Evolutionary conservation across 2,329 filamentous ascomycete species (phyloP).

Genomic region (Rhexocercosporidium sp.): DNA sequence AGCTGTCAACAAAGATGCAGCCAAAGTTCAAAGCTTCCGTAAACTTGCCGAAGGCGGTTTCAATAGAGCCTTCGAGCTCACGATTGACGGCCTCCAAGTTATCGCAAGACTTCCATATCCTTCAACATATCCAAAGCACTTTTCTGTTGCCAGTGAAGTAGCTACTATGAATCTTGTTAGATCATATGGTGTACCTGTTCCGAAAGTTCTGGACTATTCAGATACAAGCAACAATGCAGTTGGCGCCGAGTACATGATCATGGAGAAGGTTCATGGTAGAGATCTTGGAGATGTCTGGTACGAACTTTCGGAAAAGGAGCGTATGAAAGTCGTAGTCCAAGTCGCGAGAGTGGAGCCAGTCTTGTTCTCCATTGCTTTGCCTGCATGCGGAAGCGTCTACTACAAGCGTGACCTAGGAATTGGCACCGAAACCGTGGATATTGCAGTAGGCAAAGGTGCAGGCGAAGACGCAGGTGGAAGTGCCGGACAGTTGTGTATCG

Average conservation of each 20-base stretch:
- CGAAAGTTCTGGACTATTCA: conserved; percentile 49
- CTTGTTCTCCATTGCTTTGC: conserved; percentile 10
- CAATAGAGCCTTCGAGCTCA: conserved; percentile 22
- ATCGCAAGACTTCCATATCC: conserved; percentile 23
- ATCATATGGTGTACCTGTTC: conserved; percentile 48
- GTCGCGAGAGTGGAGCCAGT: conserved; percentile 13
- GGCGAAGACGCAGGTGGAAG: background rate
- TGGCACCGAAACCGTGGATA: background rate
- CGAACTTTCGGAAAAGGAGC: conserved; percentile 15
- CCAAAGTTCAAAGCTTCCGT: conserved; percentile 8
- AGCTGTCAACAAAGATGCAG: conserved; percentile 15
- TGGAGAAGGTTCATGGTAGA: conserved; percentile 44
- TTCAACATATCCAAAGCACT: conserved; percentile 6
- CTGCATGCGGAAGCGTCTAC: background rate
- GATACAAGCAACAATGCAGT: conserved; percentile 42
- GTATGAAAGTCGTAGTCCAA: conserved; percentile 15
- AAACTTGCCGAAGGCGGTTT: conserved; percentile 39
- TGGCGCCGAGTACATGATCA: conserved; percentile 46
- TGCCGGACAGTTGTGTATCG: conserved; percentile 3
- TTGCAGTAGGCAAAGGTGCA: background rate
- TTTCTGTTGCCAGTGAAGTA: conserved; percentile 22
- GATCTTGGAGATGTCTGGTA: conserved; percentile 35
- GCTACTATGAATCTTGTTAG: conserved; percentile 23
- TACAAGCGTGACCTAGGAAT: background rate
- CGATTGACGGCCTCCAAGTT: conserved; percentile 16